Base-by-base conservation (phyloP, 2,329 filamentous ascomycete species). In the Ophiostoma himal-ulmi region DNA sequence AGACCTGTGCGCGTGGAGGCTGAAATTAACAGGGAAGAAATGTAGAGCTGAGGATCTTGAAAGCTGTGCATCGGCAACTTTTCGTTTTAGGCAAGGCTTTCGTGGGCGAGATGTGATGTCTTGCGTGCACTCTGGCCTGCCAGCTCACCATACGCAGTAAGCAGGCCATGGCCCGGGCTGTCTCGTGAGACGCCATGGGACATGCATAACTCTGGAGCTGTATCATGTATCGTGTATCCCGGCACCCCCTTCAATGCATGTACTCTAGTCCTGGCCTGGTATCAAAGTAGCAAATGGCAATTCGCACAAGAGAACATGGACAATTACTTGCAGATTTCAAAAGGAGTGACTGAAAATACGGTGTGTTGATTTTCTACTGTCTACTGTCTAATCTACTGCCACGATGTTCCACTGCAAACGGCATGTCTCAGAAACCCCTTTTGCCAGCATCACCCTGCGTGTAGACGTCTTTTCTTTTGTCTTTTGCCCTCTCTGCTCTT, bases 161-260 rank as follows among this genome's bases (percentile, higher is more conserved):
- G 37, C 44, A 48, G 44, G 44, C 44, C 44, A 48, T 14, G 44
- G 11, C 44, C 44, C 20, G 44, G 14, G 1, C 44, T 48, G 20
- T 4, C 52, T n/a, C 52, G n/a, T 57, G 52, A 57, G n/a, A 57
- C 52, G 52, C 52, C 52, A 30, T 30, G 30, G 30, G 30, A 30
- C 30, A 57, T 7, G 52, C 52, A 57, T 57, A 57, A 57, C 22
- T 54, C 52, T 26, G 52, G 52, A 13, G 52, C 30, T 26, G n/a
- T 57, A 57, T 22, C 22, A 11, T 39, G 34, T 65, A 39, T 39
- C 60, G 48, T 39, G 34, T 65, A 39, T 39, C 60, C 62, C 69
- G 22, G 54, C 14, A 71, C 70, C 70, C 65, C 70, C 68, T 69
- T 70, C 65, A 62, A 70, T 71, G 68, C 70, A 70, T 71, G 48